A percentile compares a stretch with the other conserved stretches of the same genome.
phyloP scores from a whole-genome alignment of 176 grass and related monocot species.

The Lolium perenne region DNA sequence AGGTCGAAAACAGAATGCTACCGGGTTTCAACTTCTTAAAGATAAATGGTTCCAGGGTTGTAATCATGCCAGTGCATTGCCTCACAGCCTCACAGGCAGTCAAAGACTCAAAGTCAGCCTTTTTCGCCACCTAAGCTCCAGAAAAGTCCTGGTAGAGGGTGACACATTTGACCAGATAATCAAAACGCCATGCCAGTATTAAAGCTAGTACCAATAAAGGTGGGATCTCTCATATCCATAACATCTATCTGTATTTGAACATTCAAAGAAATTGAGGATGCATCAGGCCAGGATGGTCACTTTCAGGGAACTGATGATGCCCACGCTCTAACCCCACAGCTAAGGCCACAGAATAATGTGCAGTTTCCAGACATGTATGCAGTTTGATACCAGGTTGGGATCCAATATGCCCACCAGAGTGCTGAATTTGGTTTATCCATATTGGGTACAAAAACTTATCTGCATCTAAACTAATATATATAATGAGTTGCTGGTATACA shows the following conservation, averaged over 20 bases:
- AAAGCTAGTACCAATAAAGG: background rate
- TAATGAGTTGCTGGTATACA: background rate
- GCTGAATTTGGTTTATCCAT: background rate
- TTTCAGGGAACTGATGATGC: background rate
- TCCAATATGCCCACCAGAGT: background rate
- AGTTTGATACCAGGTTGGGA: background rate
- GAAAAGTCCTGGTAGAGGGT: background rate
- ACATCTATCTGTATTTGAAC: background rate
- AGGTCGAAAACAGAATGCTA: background rate
- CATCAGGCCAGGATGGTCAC: background rate
- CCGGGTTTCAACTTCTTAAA: background rate
- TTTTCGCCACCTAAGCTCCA: background rate
- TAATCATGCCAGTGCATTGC: background rate
- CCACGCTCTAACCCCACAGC: no score
- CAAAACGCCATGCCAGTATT: background rate
- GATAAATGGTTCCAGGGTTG: background rate
- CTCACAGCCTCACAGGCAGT: conserved; percentile 6
- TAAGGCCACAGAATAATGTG: no score
- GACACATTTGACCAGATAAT: conserved; percentile 4
- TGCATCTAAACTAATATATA: background rate
- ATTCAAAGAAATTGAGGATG: conserved; percentile 6
- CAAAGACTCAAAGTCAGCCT: conserved; percentile 14
- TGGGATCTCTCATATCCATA: background rate
- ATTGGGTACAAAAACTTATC: background rate
- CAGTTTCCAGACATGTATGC: no score